A percentile compares a stretch with the other conserved stretches of the same genome.
Evolutionary conservation across 2,329 filamentous ascomycete genomes (phyloP).

Genomic region (Arachnopeziza araneosa): DNA sequence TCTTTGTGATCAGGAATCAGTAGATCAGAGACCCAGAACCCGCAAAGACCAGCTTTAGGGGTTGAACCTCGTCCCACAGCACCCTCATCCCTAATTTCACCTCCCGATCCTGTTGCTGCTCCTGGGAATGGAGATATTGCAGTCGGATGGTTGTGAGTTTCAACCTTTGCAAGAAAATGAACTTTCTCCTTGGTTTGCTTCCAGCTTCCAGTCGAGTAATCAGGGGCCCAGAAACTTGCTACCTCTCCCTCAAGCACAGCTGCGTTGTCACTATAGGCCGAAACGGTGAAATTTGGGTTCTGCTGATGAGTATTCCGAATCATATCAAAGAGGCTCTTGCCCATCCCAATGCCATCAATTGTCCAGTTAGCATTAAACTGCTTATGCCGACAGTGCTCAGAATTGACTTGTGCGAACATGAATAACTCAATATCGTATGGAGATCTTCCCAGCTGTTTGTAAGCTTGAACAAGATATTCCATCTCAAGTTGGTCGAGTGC

Average conservation of each 20-base stretch:
- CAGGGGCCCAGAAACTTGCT: conserved; percentile 80
- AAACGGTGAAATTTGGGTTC: conserved; percentile 77
- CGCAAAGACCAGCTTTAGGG: conserved; percentile 85
- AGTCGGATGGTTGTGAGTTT: conserved; percentile 97
- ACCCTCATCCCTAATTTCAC: conserved; percentile 93
- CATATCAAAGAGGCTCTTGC: conserved; percentile 85
- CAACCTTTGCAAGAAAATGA: conserved; percentile 87
- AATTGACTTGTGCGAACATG: conserved; percentile 99
- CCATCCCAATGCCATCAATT: conserved; percentile 79
- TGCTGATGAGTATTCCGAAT: conserved; percentile 91
- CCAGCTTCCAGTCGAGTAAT: conserved; percentile 83
- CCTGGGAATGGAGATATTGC: conserved; percentile 90
- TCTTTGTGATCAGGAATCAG: conserved; percentile 76
- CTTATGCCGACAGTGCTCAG: conserved; percentile 77
- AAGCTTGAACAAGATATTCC: conserved; percentile 86
- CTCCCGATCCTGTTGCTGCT: conserved; percentile 90
- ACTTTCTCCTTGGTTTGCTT: conserved; percentile 78
- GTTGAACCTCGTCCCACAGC: conserved; percentile 88
- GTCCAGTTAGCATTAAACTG: conserved; percentile 97
- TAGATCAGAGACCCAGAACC: conserved; percentile 93
- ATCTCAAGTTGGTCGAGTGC: conserved; percentile 86
- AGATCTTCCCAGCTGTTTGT: conserved; percentile 55
- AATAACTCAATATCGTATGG: conserved; percentile 87
- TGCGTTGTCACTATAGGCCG: conserved; percentile 95
- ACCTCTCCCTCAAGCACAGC: conserved; percentile 76